Conservation (phyloP, 2,329 filamentous ascomycete genomes). For the Talaromyces sp. region DNA sequence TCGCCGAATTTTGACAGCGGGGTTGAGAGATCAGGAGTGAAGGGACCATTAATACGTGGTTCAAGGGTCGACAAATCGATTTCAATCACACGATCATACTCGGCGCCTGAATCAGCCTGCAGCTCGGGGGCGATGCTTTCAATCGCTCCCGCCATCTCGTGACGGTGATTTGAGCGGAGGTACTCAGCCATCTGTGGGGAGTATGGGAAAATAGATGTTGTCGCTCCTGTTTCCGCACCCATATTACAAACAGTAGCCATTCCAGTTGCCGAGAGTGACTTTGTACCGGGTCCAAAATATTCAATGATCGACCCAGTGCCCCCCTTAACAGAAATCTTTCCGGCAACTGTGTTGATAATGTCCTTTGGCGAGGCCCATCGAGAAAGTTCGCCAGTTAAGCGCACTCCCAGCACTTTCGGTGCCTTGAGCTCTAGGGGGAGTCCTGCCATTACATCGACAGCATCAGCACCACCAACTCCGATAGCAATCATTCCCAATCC, state of each 20-base stretch:
- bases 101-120: constrained; percentile 73
- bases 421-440: constrained; percentile 98
- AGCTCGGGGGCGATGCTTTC: constrained; percentile 75
- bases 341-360: constrained; percentile 86
- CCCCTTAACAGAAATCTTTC: constrained; percentile 85
- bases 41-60: constrained; percentile 94
- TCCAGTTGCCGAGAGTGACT: constrained; percentile 85
- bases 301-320: constrained; percentile 95
- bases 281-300: constrained; percentile 86
- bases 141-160: constrained; percentile 82
- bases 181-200: constrained; percentile 82
- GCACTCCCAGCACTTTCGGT: constrained; percentile 65
- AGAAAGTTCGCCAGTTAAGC: constrained; percentile 66
- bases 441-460: constrained; percentile 93
- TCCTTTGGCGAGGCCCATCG: constrained; percentile 96
- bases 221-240: constrained; percentile 86
- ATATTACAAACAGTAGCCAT: constrained; percentile 93
- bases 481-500: constrained; percentile 95
- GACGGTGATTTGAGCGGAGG: constrained; percentile 78
- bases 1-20: constrained; percentile 88
- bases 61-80: constrained; percentile 89
- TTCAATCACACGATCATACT: constrained; percentile 88
- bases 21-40: constrained; percentile 92
- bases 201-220: constrained; percentile 93
- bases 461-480: constrained; percentile 94